Evolutionary conservation across 495 filamentous ascomycete genomes (phyloP).

Genomic region (Tuber brumale): DNA sequence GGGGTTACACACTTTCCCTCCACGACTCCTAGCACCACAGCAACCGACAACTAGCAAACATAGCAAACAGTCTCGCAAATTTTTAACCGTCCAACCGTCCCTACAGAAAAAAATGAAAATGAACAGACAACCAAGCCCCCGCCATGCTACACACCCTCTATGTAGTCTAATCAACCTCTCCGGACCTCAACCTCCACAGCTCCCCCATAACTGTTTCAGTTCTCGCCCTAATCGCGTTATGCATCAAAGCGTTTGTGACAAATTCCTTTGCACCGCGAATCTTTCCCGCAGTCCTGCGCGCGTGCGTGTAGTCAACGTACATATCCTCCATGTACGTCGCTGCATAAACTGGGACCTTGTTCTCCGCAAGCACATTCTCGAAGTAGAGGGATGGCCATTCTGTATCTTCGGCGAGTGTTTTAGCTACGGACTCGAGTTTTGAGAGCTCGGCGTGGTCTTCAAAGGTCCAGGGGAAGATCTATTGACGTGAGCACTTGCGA

Average conservation of each 20-base stretch:
- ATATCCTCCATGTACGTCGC: slow-evolving; percentile 86
- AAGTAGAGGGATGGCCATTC: slow-evolving; percentile 77
- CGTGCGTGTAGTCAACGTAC: slow-evolving; percentile 77
- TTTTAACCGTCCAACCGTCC: neutral
- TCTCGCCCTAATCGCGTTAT: slow-evolving; percentile 68
- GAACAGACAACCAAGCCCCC: neutral
- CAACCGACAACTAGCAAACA: neutral
- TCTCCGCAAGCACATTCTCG: slow-evolving; percentile 60
- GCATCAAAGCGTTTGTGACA: slow-evolving; percentile 79
- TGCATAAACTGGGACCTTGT: slow-evolving; percentile 82
- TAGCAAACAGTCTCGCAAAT: neutral
- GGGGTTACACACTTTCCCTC: too few species aligned
- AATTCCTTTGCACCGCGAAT: slow-evolving; percentile 73
- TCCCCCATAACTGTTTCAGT: slow-evolving; percentile 66
- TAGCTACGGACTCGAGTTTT: slow-evolving; percentile 57
- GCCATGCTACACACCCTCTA: neutral
- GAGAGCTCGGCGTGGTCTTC: slow-evolving; percentile 65
- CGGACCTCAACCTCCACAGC: slow-evolving; percentile 65
- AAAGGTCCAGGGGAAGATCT: slow-evolving; percentile 72
- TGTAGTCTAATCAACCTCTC: slow-evolving; percentile 57
- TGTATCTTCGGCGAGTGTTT: slow-evolving; percentile 58
- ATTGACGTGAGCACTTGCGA: neutral
- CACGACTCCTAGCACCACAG: neutral
- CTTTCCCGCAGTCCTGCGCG: slow-evolving; percentile 63
- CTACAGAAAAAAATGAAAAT: neutral